Evolutionary conservation across 371 early-diverging fungal genomes (phyloP).

Genomic region (Apophysomyces variabilis): DNA sequence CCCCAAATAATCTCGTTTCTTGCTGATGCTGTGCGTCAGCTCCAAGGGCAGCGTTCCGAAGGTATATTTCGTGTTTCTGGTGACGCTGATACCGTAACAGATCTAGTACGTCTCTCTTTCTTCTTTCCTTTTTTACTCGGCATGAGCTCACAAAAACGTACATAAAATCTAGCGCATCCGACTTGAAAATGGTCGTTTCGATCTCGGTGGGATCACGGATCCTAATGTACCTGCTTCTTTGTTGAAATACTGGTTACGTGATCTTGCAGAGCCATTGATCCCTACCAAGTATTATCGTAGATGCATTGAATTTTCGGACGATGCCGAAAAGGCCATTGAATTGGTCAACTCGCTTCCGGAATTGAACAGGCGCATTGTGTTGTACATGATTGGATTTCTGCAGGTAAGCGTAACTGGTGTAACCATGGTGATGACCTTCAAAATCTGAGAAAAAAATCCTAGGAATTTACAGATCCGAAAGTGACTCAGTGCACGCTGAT

Average conservation of each 20-base stretch:
- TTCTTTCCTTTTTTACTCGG: background rate
- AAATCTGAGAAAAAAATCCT: background rate
- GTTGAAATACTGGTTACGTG: conserved; percentile 92
- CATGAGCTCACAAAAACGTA: background rate
- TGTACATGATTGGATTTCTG: conserved; percentile 84
- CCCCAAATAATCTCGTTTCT: conserved; percentile 90
- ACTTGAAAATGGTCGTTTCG: conserved; percentile 86
- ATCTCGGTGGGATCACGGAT: conserved; percentile 72
- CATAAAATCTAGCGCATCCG: conserved; percentile 56
- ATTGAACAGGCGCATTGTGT: conserved; percentile 75
- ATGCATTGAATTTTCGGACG: conserved; percentile 68
- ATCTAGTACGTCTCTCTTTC: conserved; percentile 59
- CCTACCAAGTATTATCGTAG: conserved; percentile 76
- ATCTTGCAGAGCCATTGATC: conserved; percentile 91
- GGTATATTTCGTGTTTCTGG: conserved; percentile 98
- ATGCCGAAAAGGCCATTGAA: conserved; percentile 57
- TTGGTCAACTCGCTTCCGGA: conserved; percentile 77
- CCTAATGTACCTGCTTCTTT: conserved; percentile 94
- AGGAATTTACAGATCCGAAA: conserved; percentile 76
- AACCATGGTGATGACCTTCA: background rate
- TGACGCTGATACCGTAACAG: conserved; percentile 89
- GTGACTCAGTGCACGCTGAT: conserved; percentile 82
- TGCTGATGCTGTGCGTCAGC: conserved; percentile 73
- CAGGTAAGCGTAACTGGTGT: conserved; percentile 60
- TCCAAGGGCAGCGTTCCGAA: conserved; percentile 85